These are phyloP conservation scores for Eragrostis tef DNA, from an alignment of 202 grass and related monocot species.

Conservation along the genomic window DNA sequence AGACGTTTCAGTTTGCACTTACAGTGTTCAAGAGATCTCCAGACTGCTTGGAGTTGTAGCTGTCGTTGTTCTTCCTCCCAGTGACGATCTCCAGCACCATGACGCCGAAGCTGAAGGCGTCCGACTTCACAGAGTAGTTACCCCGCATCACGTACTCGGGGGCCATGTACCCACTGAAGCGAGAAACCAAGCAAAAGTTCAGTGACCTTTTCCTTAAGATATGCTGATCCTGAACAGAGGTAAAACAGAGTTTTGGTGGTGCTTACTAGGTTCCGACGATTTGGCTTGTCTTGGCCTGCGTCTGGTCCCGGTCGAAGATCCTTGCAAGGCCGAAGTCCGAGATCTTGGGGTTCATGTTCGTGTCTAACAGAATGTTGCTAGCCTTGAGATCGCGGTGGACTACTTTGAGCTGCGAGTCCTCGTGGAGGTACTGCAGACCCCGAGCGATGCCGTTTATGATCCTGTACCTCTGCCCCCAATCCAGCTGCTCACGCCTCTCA, in stretches of 20 bases:
- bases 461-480: constrained; percentile 38
- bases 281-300: constrained; percentile 9
- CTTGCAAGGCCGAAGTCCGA: constrained; percentile 48
- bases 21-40: constrained; percentile 57
- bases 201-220: too few species aligned
- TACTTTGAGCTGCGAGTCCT: constrained; percentile 54
- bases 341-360: constrained; percentile 47
- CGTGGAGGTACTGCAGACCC: constrained; percentile 52
- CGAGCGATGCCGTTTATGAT: constrained; percentile 50
- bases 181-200: background rate
- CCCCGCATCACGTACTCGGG: constrained; percentile 58
- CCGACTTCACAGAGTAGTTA: constrained; percentile 67
- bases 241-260: background rate
- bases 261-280: constrained; percentile 48
- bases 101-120: constrained; percentile 66
- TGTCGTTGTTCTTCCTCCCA: constrained; percentile 51
- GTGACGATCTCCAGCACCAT: constrained; percentile 64
- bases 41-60: constrained; percentile 17
- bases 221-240: background rate
- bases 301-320: constrained; percentile 32
- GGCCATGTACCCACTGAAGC: constrained; percentile 68
- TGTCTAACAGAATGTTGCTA: constrained; percentile 50
- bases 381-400: constrained; percentile 62
- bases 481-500: background rate
- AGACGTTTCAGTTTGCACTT: constrained; percentile 23